Evolutionary conservation across 805 yeast species (phyloP).

Genomic region (Wickerhamomyces tratensis): DNA sequence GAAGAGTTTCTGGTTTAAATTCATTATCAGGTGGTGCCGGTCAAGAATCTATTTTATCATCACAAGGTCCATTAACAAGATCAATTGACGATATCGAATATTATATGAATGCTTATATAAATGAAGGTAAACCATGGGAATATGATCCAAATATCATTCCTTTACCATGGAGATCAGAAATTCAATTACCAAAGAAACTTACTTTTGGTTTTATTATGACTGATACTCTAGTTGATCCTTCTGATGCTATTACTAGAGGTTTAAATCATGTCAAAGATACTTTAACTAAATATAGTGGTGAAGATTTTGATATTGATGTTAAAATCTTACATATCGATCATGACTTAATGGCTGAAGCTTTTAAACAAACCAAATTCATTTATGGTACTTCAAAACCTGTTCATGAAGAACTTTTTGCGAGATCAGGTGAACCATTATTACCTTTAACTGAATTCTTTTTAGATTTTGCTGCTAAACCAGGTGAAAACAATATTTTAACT

Average conservation of each 20-base stretch:
- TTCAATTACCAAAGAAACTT: slow-evolving; percentile 28
- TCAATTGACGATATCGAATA: slow-evolving; percentile 56
- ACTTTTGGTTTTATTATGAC: slow-evolving; percentile 54
- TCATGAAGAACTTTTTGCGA: slow-evolving; percentile 42
- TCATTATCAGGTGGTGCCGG: slow-evolving; percentile 20
- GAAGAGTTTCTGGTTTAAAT: slow-evolving; percentile 27
- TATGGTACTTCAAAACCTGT: slow-evolving; percentile 46
- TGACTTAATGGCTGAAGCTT: slow-evolving; percentile 41
- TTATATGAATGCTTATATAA: slow-evolving; percentile 47
- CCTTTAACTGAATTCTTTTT: slow-evolving; percentile 58
- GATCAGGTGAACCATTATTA: slow-evolving; percentile 61
- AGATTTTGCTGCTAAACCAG: slow-evolving; percentile 49
- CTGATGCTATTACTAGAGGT: slow-evolving; percentile 52
- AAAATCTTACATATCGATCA: slow-evolving; percentile 46
- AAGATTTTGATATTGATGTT: slow-evolving; percentile 31
- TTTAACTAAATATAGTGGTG: slow-evolving; percentile 28
- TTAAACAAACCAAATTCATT: slow-evolving; percentile 40
- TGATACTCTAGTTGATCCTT: slow-evolving; percentile 58
- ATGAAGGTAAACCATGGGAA: slow-evolving; percentile 56
- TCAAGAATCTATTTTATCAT: slow-evolving; percentile 53
- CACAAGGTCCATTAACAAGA: slow-evolving; percentile 62
- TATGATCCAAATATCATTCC: slow-evolving; percentile 28
- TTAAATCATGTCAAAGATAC: slow-evolving; percentile 43
- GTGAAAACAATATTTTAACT: slow-evolving; percentile 48
- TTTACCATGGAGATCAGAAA: slow-evolving; percentile 27